Conservation (phyloP, 164 flowering plant species). For the Vitis vinifera region ASM3070453v1 NC_081811.1:25953001-25953500, state of each 20-base stretch:
- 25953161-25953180: conserved; percentile 60
- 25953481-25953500: conserved; percentile 81
- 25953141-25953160: neutral
- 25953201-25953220: conserved; percentile 58
- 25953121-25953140: neutral
- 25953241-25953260: conserved; percentile 86
- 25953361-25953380: neutral
- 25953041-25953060: too few relatives aligned
- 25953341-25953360: neutral
- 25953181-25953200: conserved; percentile 95
- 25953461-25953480: conserved; percentile 72
- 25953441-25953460: conserved; percentile 6
- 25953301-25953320: neutral
- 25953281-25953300: conserved; percentile 54
- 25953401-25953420: conserved; percentile 5
- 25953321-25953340: neutral
- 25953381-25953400: conserved; percentile 1
- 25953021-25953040: too few relatives aligned
- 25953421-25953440: neutral
- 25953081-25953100: neutral
- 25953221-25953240: conserved; percentile 65
- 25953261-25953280: conserved; percentile 70
- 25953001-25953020: too few relatives aligned
- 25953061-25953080: neutral
- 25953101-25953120: neutral